Conservation (phyloP, 2,329 filamentous ascomycete genomes). For the Xenoacremonium recifei region DNA sequence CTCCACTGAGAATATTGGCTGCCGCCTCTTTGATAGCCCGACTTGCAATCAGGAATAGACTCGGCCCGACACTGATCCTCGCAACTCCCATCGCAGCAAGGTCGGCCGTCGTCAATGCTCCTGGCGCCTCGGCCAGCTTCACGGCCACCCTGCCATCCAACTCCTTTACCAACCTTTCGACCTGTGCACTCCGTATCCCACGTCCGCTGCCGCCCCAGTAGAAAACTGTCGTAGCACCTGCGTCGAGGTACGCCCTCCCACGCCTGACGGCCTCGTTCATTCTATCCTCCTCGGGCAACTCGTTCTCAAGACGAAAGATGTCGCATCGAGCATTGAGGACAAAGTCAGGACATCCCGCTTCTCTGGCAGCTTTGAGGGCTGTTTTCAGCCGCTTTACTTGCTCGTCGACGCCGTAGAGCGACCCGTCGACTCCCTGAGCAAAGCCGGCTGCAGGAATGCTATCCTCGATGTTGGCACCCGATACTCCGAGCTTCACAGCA, state of each 20-base stretch:
- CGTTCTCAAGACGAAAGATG: constrained; percentile 38
- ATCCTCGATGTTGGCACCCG: constrained; percentile 61
- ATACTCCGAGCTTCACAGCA: constrained; percentile 50
- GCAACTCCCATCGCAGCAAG: constrained; percentile 50
- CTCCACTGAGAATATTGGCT: constrained; percentile 27
- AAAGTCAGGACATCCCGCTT: constrained; percentile 52
- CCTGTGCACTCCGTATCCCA: constrained; percentile 44
- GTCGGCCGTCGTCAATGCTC: constrained; percentile 41
- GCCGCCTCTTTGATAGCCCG: constrained; percentile 34
- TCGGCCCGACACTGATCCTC: constrained; percentile 54
- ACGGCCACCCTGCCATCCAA: constrained; percentile 51
- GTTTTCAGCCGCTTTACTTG: constrained; percentile 47
- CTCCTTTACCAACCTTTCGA: constrained; percentile 44
- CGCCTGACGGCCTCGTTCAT: constrained; percentile 50
- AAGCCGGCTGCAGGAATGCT: constrained; percentile 30
- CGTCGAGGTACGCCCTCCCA: constrained; percentile 55
- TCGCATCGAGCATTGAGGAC: constrained; percentile 59
- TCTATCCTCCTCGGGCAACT: constrained; percentile 29
- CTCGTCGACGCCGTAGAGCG: constrained; percentile 38
- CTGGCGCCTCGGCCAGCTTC: constrained; percentile 35
- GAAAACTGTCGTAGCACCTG: constrained; percentile 59
- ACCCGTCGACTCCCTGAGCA: neutral
- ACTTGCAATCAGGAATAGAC: constrained; percentile 41
- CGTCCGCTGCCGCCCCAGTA: constrained; percentile 53
- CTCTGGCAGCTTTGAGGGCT: constrained; percentile 41